Conservation (phyloP, 305 asterid genomes). For the Fraxinus dipetala region DNA sequence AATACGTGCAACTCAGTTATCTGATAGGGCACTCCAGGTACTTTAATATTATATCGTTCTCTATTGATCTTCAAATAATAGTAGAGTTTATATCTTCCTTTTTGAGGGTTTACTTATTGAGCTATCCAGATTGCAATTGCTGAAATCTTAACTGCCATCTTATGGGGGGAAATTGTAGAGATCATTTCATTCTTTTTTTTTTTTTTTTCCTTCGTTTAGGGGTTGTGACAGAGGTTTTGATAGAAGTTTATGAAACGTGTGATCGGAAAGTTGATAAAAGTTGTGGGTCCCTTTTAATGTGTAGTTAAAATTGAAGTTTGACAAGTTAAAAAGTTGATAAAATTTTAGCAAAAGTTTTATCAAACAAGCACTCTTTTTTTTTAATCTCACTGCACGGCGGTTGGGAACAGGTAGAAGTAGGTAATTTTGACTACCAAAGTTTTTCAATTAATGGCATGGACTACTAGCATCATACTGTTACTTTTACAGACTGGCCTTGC, state of each 20-base stretch:
- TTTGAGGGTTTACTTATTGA: neutral
- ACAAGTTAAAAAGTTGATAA: neutral
- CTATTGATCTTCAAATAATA: neutral
- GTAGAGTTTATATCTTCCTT: neutral
- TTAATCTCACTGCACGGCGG: neutral
- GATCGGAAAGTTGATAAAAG: neutral
- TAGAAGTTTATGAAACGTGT: neutral
- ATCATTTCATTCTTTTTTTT: neutral
- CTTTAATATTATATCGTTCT: conserved; percentile 10
- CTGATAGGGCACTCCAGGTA: conserved; percentile 95
- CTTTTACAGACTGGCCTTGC: conserved; percentile 75
- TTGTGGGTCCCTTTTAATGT: neutral
- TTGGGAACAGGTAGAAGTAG: neutral
- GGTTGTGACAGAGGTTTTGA: neutral
- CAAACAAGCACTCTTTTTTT: neutral
- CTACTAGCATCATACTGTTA: conserved; percentile 4
- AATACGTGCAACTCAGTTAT: conserved; percentile 88
- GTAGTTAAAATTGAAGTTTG: neutral
- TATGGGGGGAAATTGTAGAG: neutral
- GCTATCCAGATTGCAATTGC: neutral
- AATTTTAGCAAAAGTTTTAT: neutral
- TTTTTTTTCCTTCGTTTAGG: neutral
- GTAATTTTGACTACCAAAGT: neutral
- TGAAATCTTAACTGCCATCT: neutral
- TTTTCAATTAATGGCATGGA: neutral